phyloP scores from a whole-genome alignment of 164 flowering plant genomes.

The Stephania yunnanensis region DNA sequence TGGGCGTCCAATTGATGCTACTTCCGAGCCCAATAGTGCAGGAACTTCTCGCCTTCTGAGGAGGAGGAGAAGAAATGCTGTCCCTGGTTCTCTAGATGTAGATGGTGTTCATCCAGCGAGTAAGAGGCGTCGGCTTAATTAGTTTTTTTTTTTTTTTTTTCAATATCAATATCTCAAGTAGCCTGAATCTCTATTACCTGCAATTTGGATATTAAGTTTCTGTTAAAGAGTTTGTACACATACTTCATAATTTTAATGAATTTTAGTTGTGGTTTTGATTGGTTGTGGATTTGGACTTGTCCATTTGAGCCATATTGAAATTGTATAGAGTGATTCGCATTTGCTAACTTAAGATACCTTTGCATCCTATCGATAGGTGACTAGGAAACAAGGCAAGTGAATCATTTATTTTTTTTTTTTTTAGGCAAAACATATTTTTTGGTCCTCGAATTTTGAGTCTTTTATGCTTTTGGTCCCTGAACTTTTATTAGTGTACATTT shows the following conservation, averaged over 20 bases:
- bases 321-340: too few species aligned
- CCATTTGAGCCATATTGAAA: not conserved
- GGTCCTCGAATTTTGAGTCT: too few species aligned
- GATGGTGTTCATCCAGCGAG: conserved; percentile 1
- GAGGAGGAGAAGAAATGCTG: conserved; percentile 23
- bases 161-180: not conserved
- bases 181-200: not conserved
- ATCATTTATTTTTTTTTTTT: too few species aligned
- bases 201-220: not conserved
- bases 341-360: too few species aligned
- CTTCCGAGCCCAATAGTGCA: conserved; percentile 21
- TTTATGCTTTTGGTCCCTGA: too few species aligned
- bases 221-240: conserved; percentile 1
- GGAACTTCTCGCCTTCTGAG: conserved; percentile 25
- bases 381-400: too few species aligned
- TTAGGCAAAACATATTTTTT: too few species aligned
- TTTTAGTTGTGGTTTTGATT: not conserved
- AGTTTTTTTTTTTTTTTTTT: not conserved
- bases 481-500: too few species aligned
- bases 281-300: not conserved
- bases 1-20: conserved; percentile 16
- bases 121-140: conserved; percentile 2
- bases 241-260: not conserved
- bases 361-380: too few species aligned
- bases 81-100: conserved; percentile 9